Conservation (phyloP, 1,139 yeast species). For the Kurtzmaniella quercitrusa region DNA sequence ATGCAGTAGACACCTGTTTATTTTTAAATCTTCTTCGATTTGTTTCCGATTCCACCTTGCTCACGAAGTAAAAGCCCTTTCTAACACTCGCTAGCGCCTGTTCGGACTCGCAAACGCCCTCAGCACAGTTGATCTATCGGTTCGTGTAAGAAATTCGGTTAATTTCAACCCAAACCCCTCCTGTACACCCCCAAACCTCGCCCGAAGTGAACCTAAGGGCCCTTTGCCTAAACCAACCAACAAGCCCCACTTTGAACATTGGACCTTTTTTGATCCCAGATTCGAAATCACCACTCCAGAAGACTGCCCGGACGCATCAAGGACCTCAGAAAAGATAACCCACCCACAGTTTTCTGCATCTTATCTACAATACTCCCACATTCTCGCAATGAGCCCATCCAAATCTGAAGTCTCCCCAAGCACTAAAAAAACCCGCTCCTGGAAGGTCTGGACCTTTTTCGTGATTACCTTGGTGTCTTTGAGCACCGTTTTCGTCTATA, state of each 20-base stretch:
- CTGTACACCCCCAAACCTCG: no score
- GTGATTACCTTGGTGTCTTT: not conserved
- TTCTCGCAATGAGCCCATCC: not conserved
- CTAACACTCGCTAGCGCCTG: not conserved
- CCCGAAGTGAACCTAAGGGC: no score
- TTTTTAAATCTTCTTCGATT: not conserved
- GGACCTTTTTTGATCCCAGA: no score
- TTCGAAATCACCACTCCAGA: no score
- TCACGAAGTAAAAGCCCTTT: not conserved
- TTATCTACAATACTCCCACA: not conserved
- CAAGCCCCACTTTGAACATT: no score
- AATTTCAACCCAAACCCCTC: no score
- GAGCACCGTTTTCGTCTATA: not conserved
- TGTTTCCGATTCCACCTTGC: not conserved
- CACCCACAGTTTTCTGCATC: no score
- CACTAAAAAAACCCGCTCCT: not conserved
- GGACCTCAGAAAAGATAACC: no score
- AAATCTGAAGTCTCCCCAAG: not conserved
- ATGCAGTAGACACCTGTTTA: not conserved
- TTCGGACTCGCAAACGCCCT: not conserved
- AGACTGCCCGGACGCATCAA: no score
- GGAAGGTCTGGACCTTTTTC: not conserved
- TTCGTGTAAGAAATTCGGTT: no score
- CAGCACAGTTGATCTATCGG: no score
- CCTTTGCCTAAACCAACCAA: no score